Base-by-base conservation (phyloP, 2,329 filamentous ascomycete genomes). In the Emmonsia crescens region DNA sequence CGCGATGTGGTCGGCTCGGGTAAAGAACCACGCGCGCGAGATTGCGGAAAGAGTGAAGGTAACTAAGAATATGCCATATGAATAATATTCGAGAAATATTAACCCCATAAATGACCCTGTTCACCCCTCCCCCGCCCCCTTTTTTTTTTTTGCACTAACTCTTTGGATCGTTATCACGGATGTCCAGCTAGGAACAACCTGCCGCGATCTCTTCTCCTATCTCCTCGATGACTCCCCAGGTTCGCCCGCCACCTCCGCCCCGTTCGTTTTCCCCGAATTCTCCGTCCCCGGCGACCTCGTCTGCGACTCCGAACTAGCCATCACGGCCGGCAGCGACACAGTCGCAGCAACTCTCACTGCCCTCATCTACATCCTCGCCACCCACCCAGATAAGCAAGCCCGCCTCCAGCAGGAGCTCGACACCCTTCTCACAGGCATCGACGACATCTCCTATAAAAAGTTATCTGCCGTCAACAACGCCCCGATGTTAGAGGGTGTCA, bases 331-430 rank as follows among this genome's bases (percentile, higher is more conserved):
- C 16, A 76, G 73, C 56, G 75, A 77, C 40, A 77, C 73, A 16
- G 72, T 67, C 3, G 70, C 71, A 0, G 66, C 67, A 6, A 69
- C 71, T 1, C 64, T 75, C 3, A 68, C 72, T 3, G 52, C 64
- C n/a, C 59, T 66, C 3, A 66, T 76, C 21, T 76, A 68, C 63
- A 70, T 68, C 62, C 65, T 77, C 9, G 67, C 70, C 14, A 70
- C 68, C 52, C 59, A 70, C 57, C 73, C 73, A 5, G 52, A 61
- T 4, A 66, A 68, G 31, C 66, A 68, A 29, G 61, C 64, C 5
- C 72, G 70, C 46, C 65, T 77, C 1, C 72, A 72, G 54, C 24
- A 49, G 0, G 62, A 70, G 10, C 56, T 76, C 16, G 70, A 74
- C 57, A 60, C 60, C 27, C 62, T 65, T 24, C 66, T 74, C 27